phyloP scores from a whole-genome alignment of 2,329 filamentous ascomycete species.

The Talaromyces pinophilus region DNA sequence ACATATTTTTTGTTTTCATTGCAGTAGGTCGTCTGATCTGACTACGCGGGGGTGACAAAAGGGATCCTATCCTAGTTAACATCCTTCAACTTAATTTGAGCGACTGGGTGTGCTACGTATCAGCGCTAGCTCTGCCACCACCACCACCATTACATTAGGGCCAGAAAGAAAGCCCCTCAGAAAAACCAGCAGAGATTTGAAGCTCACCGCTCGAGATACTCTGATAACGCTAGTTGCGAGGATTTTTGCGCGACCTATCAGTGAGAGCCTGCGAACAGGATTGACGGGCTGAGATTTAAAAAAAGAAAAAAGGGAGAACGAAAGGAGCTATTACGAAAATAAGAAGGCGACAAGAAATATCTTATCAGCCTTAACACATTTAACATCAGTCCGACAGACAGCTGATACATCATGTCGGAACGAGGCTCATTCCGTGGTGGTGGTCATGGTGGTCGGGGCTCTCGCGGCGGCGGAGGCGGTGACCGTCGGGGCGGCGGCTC shows the following conservation, averaged over 20 bases:
- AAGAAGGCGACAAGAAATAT: neutral
- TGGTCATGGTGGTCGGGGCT: conserved; percentile 35
- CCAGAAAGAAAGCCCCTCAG: neutral
- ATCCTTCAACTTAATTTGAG: neutral
- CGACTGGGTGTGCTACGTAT: neutral
- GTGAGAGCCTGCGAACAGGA: neutral
- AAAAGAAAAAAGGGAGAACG: neutral
- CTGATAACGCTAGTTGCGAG: conserved; percentile 5
- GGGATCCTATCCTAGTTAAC: neutral
- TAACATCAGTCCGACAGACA: neutral
- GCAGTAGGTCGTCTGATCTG: neutral
- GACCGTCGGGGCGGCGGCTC: conserved; percentile 29
- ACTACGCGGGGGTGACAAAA: conserved; percentile 1
- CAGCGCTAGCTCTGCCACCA: conserved; percentile 5
- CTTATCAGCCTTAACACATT: neutral
- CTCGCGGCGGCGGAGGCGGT: conserved; percentile 41
- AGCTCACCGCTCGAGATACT: neutral
- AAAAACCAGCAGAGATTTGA: neutral
- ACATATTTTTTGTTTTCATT: neutral
- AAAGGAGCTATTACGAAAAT: neutral
- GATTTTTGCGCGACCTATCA: neutral
- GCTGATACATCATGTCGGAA: conserved; percentile 40
- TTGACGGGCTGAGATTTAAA: neutral
- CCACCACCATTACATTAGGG: neutral
- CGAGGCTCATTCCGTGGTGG: conserved; percentile 56